A percentile compares a stretch with the other conserved stretches of the same genome.
Evolutionary conservation across 768 basidiomycete species (phyloP).

Genomic region (Termitomyces sp.): DNA sequence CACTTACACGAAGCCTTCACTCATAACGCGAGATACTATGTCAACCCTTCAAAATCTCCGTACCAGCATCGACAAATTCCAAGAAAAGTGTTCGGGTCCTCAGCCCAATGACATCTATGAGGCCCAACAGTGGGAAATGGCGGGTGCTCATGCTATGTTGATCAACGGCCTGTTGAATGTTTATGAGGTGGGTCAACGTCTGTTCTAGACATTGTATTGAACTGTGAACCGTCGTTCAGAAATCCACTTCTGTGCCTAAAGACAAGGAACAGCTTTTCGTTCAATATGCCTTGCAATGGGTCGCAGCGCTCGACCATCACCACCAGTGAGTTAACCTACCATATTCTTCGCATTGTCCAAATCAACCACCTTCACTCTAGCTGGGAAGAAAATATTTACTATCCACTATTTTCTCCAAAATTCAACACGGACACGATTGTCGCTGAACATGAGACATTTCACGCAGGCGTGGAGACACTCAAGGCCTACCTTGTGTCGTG

Average conservation of each 20-base stretch:
- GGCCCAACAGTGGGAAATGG: slow-evolving; percentile 17
- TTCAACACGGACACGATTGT: slow-evolving; percentile 14
- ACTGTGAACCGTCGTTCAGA: neutral
- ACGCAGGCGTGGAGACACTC: slow-evolving; percentile 10
- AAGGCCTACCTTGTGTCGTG: slow-evolving; percentile 16
- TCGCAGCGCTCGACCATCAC: slow-evolving; percentile 13
- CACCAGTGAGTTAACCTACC: slow-evolving; percentile 7
- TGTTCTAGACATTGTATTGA: neutral
- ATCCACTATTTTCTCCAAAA: slow-evolving; percentile 13
- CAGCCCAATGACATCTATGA: slow-evolving; percentile 14
- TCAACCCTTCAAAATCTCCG: slow-evolving; percentile 11
- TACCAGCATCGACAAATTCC: slow-evolving; percentile 10
- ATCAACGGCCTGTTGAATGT: slow-evolving; percentile 11
- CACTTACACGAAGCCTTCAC: neutral
- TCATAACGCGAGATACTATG: neutral
- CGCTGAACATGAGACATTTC: slow-evolving; percentile 14
- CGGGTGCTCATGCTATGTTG: slow-evolving; percentile 13
- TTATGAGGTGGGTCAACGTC: slow-evolving; percentile 8
- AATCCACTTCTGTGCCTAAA: slow-evolving; percentile 1
- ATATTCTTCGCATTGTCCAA: neutral
- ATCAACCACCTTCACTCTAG: slow-evolving; percentile 2
- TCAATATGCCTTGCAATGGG: slow-evolving; percentile 15
- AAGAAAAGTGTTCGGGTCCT: slow-evolving; percentile 1
- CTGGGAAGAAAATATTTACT: slow-evolving; percentile 15
- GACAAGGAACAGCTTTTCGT: slow-evolving; percentile 8